Evolutionary conservation across 192 early-diverging fungal genomes (phyloP), one percentile per base, ranked within the genome.

Genomic region (Thamnidium elegans): DNA sequence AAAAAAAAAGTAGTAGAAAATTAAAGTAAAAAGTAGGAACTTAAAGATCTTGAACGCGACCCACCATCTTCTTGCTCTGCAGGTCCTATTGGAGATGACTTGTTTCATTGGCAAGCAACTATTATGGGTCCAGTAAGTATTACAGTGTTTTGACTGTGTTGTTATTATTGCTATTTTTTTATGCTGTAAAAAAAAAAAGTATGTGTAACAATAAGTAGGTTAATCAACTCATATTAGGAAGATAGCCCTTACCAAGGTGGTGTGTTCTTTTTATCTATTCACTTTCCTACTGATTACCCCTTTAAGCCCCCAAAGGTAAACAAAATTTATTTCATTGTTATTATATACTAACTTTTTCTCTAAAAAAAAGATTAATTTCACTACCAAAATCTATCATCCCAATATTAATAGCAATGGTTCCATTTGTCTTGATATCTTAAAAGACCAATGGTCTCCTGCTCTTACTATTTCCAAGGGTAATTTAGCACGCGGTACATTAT

Each of bases 361-460:
- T 67, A 20, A 48, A 19, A 19, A 32, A 13, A 14, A 92, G 86
- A 86, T 99, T 55, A 91, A 85, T 79, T 99, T 97, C 78, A 96
- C 90, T 64, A 99, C 95, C 54, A 83, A 89, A 68, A 96, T 99
- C 69, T 99, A 99, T 72, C 97, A 99, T 79, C 95, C 95, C 56
- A 99, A 99, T 84, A 97, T 99, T 79, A 97, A 99, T 84, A 89
- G 86, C 79, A 97, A 96, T 76, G 97, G 97, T 55, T 90, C 87
- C 77, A 99, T 99, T 75, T 99, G 95, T 71, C 80, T 99, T 78
- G 97, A 99, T 77, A 99, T 99, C 70, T 82, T 99, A 75, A 94
- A 86, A 72, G 97, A 99, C 74, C 95, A 99, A 73, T 99, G 97
- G 97, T 95, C 93, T 55, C 95, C 97, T 66, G 95, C 97, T 48